These are phyloP conservation scores for Pittosporum tobira DNA, from an alignment of 129 eudicot species.

Conservation along the genomic window DNA sequence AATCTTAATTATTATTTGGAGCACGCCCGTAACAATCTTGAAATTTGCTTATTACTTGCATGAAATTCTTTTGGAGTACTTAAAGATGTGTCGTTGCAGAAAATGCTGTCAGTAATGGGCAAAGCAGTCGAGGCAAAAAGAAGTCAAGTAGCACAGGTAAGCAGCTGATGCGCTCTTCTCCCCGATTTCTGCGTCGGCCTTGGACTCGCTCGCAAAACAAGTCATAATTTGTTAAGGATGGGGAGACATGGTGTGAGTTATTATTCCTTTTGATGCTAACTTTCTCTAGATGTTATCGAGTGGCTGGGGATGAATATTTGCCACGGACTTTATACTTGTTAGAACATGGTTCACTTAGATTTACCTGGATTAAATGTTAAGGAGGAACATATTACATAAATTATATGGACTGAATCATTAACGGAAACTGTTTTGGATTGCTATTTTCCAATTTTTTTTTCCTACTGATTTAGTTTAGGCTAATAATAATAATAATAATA, in stretches of 20 bases:
- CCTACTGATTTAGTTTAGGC: background rate
- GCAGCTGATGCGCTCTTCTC: slow-evolving; percentile 35
- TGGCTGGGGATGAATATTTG: background rate
- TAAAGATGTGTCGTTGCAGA: slow-evolving; percentile 23
- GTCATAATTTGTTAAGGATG: slow-evolving; percentile 11
- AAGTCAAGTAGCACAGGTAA: slow-evolving; percentile 20
- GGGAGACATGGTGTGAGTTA: slow-evolving; percentile 6
- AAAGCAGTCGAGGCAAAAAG: slow-evolving; percentile 20
- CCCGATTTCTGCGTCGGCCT: slow-evolving; percentile 27
- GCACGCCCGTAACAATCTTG: background rate
- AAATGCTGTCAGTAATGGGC: slow-evolving; percentile 15
- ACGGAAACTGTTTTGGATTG: background rate
- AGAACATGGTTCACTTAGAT: background rate
- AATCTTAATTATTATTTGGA: background rate
- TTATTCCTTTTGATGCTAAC: slow-evolving; percentile 6
- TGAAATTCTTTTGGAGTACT: background rate
- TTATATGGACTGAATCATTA: background rate
- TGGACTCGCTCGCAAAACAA: slow-evolving; percentile 26
- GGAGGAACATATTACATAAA: background rate
- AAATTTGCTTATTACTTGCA: background rate
- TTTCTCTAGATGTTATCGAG: background rate
- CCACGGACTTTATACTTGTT: background rate
- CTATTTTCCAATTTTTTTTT: background rate
- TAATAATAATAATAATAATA: no score
- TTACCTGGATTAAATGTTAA: background rate